These are phyloP conservation scores for Metschnikowia proteae DNA, from an alignment of 805 yeast species.

Conservation along the genomic window DNA sequence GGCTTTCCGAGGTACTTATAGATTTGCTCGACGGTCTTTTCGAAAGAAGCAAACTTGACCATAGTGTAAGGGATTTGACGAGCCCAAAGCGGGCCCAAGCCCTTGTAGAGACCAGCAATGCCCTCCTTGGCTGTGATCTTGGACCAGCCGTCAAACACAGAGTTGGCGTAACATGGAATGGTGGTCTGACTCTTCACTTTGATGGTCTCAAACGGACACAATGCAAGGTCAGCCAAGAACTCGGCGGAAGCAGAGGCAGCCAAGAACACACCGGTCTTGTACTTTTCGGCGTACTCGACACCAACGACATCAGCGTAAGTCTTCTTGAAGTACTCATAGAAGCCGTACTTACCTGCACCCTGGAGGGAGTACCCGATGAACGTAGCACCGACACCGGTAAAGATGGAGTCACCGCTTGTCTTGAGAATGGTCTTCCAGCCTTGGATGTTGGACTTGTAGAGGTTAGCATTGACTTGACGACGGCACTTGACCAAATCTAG, in stretches of 20 bases:
- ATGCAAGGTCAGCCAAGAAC: constrained; percentile 80
- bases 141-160: constrained; percentile 61
- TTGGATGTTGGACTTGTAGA: constrained; percentile 72
- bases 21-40: constrained; percentile 79
- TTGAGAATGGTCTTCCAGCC: constrained; percentile 78
- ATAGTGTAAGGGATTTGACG: constrained; percentile 98
- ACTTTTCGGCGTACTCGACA: constrained; percentile 52
- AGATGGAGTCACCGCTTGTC: constrained; percentile 75
- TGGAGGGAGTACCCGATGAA: constrained; percentile 89
- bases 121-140: constrained; percentile 69
- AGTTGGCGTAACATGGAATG: constrained; percentile 74
- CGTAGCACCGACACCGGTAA: constrained; percentile 90
- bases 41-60: constrained; percentile 95
- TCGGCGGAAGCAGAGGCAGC: constrained; percentile 93
- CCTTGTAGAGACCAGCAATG: constrained; percentile 74
- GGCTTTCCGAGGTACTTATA: constrained; percentile 70
- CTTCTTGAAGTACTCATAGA: constrained; percentile 87
- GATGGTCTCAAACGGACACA: constrained; percentile 94
- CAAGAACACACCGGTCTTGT: constrained; percentile 70
- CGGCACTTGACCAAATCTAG: constrained; percentile 92
- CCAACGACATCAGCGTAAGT: constrained; percentile 68
- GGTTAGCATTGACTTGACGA: constrained; percentile 72
- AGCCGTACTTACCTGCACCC: constrained; percentile 97
- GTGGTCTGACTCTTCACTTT: constrained; percentile 94
- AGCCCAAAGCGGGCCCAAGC: constrained; percentile 88